Evolutionary conservation across 441 rosid species (phyloP).

Genomic region (Euphorbia celastroides): DNA sequence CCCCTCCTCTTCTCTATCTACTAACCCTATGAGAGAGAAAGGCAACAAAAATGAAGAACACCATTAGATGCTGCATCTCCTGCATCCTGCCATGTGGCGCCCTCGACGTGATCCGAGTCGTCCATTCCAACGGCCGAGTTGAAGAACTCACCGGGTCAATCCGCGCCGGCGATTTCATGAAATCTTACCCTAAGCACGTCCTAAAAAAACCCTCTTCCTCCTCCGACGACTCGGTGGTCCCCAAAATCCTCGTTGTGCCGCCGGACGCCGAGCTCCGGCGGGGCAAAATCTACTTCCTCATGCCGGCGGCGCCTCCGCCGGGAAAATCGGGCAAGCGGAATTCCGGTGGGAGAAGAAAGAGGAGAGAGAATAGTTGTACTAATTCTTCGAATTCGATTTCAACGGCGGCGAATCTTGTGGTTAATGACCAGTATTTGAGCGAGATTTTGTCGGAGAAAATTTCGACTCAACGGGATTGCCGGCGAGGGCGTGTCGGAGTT

Average conservation of each 20-base stretch:
- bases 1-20: conserved; percentile 16
- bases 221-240: conserved; percentile 44
- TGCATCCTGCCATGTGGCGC: conserved; percentile 98
- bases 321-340: conserved; percentile 24
- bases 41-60: conserved; percentile 52
- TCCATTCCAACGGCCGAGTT: conserved; percentile 81
- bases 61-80: conserved; percentile 86
- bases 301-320: conserved; percentile 47
- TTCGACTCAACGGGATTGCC: conserved; percentile 64
- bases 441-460: conserved; percentile 82
- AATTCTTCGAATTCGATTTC: conserved; percentile 10
- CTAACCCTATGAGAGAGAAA: conserved; percentile 26
- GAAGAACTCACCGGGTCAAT: conserved; percentile 88
- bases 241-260: conserved; percentile 74
- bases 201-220: conserved; percentile 76
- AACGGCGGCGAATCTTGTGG: conserved; percentile 27
- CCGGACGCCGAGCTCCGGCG: conserved; percentile 92
- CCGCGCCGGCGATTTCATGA: conserved; percentile 75
- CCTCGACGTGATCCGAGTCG: conserved; percentile 86
- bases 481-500: conserved; percentile 79
- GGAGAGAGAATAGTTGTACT: conserved; percentile 19
- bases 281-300: conserved; percentile 90
- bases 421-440: conserved; percentile 75
- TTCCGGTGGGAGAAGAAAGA: conserved; percentile 35
- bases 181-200: conserved; percentile 72